A percentile compares a stretch with the other conserved stretches of the same genome.
These are phyloP conservation scores for Candida lessepsii DNA, from an alignment of 805 yeast genomes.

Conservation along the genomic window DNA sequence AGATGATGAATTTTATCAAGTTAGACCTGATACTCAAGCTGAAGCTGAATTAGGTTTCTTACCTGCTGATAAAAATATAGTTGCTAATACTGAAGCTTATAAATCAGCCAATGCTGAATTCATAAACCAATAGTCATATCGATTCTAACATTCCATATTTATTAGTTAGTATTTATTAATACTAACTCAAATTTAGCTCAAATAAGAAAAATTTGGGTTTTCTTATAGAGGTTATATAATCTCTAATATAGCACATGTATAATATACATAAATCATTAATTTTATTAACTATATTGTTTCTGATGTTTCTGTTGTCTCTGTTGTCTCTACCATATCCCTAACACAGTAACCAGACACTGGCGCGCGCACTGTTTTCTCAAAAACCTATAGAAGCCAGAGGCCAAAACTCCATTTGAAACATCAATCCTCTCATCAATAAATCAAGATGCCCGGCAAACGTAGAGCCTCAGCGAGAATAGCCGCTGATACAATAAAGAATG, in stretches of 20 bases:
- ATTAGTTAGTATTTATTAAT: background rate
- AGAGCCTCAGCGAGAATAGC: constrained; percentile 13
- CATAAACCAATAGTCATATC: constrained; percentile 23
- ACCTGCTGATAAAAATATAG: constrained; percentile 28
- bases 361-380: constrained; percentile 1
- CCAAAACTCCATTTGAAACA: background rate
- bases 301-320: no score
- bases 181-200: no score
- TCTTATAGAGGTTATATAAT: no score
- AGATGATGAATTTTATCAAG: constrained; percentile 43
- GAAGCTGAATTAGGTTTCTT: constrained; percentile 37
- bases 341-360: background rate
- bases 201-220: no score
- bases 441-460: constrained; percentile 12
- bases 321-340: background rate
- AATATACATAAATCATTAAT: constrained; percentile 9
- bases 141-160: background rate
- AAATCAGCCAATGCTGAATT: constrained; percentile 36
- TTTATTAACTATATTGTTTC: background rate
- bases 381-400: background rate
- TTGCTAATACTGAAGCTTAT: constrained; percentile 31
- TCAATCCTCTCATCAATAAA: background rate
- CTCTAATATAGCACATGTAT: constrained; percentile 7
- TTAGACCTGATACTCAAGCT: constrained; percentile 39
- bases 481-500: background rate